These are phyloP conservation scores for Boechera stricta DNA, from an alignment of 345 rosid species.

Conservation along the genomic window DNA sequence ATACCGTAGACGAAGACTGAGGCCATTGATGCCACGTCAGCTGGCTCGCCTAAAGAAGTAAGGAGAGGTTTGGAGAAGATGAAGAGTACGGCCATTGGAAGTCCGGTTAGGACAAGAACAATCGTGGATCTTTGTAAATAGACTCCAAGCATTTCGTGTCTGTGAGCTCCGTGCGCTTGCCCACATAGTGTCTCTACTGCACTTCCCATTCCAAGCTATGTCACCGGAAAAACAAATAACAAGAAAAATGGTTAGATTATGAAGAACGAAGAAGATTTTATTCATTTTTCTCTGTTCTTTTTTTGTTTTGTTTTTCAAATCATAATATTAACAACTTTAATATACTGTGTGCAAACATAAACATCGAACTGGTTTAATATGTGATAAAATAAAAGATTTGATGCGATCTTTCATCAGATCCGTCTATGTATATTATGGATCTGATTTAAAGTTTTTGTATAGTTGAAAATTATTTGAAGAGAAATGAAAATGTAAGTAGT, in stretches of 20 bases:
- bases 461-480: background rate
- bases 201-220: conserved; percentile 82
- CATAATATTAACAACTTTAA: too few species aligned
- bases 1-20: conserved; percentile 65
- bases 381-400: background rate
- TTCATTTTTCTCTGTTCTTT: too few species aligned
- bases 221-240: background rate
- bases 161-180: conserved; percentile 79
- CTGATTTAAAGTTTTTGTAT: background rate
- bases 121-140: conserved; percentile 74
- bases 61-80: conserved; percentile 58
- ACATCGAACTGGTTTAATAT: too few species aligned
- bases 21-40: conserved; percentile 61
- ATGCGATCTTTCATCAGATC: background rate
- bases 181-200: conserved; percentile 86
- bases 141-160: conserved; percentile 66
- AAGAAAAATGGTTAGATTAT: background rate
- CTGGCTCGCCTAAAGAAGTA: conserved; percentile 60
- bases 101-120: conserved; percentile 55
- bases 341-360: too few species aligned
- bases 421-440: background rate
- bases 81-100: conserved; percentile 60
- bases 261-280: background rate
- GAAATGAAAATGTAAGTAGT: background rate
- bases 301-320: too few species aligned